Base-by-base conservation (phyloP, 108 stramenopile species). In the Bacterosira constricta region DNA sequence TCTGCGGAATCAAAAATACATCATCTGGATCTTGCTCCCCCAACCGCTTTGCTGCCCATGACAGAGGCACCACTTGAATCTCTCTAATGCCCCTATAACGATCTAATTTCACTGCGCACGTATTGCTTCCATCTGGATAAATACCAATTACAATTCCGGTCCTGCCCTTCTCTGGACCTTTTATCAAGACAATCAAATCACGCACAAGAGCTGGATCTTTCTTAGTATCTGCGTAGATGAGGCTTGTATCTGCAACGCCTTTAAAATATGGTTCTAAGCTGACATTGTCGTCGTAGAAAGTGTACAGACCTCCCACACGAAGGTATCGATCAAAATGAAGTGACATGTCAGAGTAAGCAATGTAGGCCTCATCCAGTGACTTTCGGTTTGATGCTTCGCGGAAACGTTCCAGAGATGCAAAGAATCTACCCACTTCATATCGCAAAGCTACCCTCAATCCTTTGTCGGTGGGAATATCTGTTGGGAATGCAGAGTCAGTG, bases 1-100 rank as follows among this genome's bases (percentile, higher is more conserved):
- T 89, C 31, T 88, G 75, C 12, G 92, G 89, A 63, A 94, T 82
- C 55, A 94, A 70, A 69, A 94, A 94, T 0, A 90, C 92, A 63
- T 90, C 90, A 60, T 94, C 92, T n/a, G 92, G 92, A 37, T 86
- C 92, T 78, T 94, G 92, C 63, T 94, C 92, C 18, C 92, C 92
- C 21, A 94, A 56, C 6, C 92, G 75, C 63, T 94, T 94, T 23
- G 88, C 92, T 37, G 79, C 92, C 89, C 89, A 94, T 20, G 26
- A 18, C 47, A 70, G 58, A 6, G 90, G 85, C 32, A 94, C 90
- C 11, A 91, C 81, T 11, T 85, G 80, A 67, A 94, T 88, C 69
- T 90, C 89, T 71, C 92, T 63, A 77, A 94, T 90, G 3, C 90
- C 92, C 59, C 78, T 82, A 37, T 67, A 87, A 34, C 86, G 63